Evolutionary conservation across 139 green algal genomes (phyloP), one percentile per base, ranked within the genome.

Genomic region (Tetradesmus lagerheimii): DNA sequence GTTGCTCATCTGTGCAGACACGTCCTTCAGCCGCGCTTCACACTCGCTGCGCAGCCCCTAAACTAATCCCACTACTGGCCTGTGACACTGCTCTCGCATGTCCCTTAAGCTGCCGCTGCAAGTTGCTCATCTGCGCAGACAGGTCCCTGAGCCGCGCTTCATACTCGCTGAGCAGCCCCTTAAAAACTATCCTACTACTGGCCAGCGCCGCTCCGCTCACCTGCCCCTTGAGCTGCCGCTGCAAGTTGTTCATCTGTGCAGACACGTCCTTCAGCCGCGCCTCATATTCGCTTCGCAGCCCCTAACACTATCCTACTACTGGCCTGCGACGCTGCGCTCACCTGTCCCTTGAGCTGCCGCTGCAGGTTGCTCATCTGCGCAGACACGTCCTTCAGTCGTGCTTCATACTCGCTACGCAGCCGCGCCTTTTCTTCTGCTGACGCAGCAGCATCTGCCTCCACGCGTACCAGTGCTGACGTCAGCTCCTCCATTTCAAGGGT

Each of bases 391-490:
- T 23, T 29, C 27, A 89, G 74, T 14, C 50, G 45, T 8, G 39
- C 5, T 39, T 89, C 84, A 5, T 89, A 89, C 25, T 89, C 84
- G 2, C 20, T 31, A 4, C 84, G 23, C 64, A 89, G 84, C 41
- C 27, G 66, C 84, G 62, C 27, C 84, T 89, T 89, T 27, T 81
- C 84, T 39, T 74, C 84, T 83, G 64, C 84, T 27, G 66, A 83
- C 12, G 84, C 84, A n/a, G 67, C 66, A 41, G 67, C 84, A 89
- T 89, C 84, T 50, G 66, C 84, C 50, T 89, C 84, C 37, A 89
- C 84, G 1, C 35, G 39, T 31, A 15, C 84, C n/a, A 89, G 66
- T 41, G 84, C 84, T 47, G n/a, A 31, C 31, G 39, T 80, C 37
- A 89, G 84, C 41, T 74, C 84, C 20, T 89, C 66, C 37, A 89